Base-by-base conservation (phyloP, 176 grass and related monocot species). In the Carex littledalei region DNA sequence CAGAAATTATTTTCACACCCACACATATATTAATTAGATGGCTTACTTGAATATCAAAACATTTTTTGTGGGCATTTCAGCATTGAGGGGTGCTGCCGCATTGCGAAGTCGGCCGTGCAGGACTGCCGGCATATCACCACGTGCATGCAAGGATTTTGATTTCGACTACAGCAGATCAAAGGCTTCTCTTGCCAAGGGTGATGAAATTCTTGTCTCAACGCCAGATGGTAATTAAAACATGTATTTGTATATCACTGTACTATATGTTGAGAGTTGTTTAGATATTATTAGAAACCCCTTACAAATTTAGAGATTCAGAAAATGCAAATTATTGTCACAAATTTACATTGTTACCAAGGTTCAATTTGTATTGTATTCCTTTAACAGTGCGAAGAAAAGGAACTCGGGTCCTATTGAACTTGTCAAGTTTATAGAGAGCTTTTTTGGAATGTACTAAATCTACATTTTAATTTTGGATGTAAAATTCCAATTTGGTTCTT, bases 191-290 rank as follows among this genome's bases (percentile, higher is more conserved):
- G 93, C 91, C 63, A 98, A 94, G 93, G 96, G 96, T 16, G 93
- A 98, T 85, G 91, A 95, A 82, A 58, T 98, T 75, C 89, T 92
- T 66, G 91, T 98, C 41, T 89, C 93, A 62, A 98, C 94, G 81
- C 87, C 89, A 5, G 96, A 98, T 81, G 93, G 95, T 94, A 91
- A 89, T 77, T 63, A 17, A 16, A 77, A 55, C 14, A 16, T 3
- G 11, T 12, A 50, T 14, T 77, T 77, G 16, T 3, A 55, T 26
- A 29, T 76, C n/a, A 76, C 21, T 24, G 21, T 24, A 76, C 20
- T 53, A 5, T 26, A 68, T 32, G 31, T 3, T 75, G 41, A 9
- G 13, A 14, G 43, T 37, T 37, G 3, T 3, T 18, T 68, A 2
- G 31, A 39, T 4, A 37, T 7, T 6, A 35, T 52, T 75, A 20